These are phyloP conservation scores for Calcarisporium arbuscula DNA, from an alignment of 2,329 filamentous ascomycete genomes.

Conservation along the genomic window DNA sequence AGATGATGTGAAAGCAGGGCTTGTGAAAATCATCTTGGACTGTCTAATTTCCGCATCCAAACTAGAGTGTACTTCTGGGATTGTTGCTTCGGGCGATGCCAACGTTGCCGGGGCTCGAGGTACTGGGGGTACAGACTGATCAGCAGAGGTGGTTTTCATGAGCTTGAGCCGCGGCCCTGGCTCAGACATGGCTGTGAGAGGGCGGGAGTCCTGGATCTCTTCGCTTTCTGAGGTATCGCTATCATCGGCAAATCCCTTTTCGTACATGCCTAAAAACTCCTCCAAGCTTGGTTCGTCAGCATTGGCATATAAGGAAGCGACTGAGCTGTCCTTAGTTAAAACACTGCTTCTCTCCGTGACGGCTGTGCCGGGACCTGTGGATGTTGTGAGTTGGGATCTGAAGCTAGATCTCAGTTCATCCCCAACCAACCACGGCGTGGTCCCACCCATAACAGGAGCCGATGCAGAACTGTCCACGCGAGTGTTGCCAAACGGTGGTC, in stretches of 20 bases:
- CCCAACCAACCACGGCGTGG: conserved; percentile 40
- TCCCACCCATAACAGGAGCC: conserved; percentile 25
- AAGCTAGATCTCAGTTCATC: conserved; percentile 51
- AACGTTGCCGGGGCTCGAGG: conserved; percentile 13
- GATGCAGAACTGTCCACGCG: conserved; percentile 32
- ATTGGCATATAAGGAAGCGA: conserved; percentile 50
- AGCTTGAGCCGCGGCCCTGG: conserved; percentile 7
- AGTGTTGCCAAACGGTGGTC: conserved; percentile 18
- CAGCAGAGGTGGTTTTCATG: conserved; percentile 11
- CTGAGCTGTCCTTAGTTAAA: conserved; percentile 70
- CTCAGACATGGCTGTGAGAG: conserved; percentile 9
- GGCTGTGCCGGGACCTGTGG: conserved; percentile 50
- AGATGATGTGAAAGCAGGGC: conserved; percentile 30
- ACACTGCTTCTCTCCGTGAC: conserved; percentile 83
- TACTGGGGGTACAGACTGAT: conserved; percentile 7
- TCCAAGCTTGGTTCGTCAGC: conserved; percentile 57
- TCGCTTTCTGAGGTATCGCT: conserved; percentile 27
- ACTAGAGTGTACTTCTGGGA: conserved; percentile 18
- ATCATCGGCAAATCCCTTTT: conserved; percentile 51
- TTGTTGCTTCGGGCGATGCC: conserved; percentile 7
- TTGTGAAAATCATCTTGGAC: conserved; percentile 34
- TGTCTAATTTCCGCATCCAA: conserved; percentile 32
- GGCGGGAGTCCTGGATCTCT: conserved; percentile 6
- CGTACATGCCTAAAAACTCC: conserved; percentile 66
- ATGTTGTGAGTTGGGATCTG: conserved; percentile 49